Evolutionary conservation across 306 rosid species (phyloP), one percentile per base, ranked within the genome.

Genomic region (Vachellia collinsii): DNA sequence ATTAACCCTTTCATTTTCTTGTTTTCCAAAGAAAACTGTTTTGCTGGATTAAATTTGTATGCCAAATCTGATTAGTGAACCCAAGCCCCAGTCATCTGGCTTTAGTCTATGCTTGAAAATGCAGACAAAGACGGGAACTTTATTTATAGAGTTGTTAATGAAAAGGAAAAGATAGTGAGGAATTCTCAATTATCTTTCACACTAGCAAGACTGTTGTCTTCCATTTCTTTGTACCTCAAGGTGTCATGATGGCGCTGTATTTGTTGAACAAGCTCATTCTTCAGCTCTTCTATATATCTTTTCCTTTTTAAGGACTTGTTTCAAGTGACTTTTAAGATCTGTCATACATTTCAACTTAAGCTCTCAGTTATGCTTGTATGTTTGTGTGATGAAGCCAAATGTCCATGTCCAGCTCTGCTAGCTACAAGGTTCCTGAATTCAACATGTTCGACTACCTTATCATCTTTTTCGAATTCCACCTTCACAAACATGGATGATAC

Each of bases 301-400:
- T 70, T 81, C 87, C 71, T 29, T 38, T 80, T 85, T 65, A 92
- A 79, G 77, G 84, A 73, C 72, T 83, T 89, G 91, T 78, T 86
- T 94, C 91, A 81, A 92, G 97, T 66, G 94, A 88, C 84, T 96
- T 84, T 72, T 94, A 92, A 34, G 97, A 91, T 94, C 97, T 43
- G 94, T 93, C 97, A 91, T 94, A 68, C 98, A 94, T 87, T 88
- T 94, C 78, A 94, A 87, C 90, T 91, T 97, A 36, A 96, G 1
- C 44, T 92, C 84, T 94, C 98, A 67, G 90, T 78, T 73, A 92
- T 72, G 97, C 34, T 29, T 29, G 34, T 29, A 29, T 29, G 87
- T 66, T 86, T 85, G 39, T 88, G 87, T 73, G 92, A 93, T 68
- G 88, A 88, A n/a, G 81, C 83, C 79, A 92, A 87, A 29, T 92